Evolutionary conservation across 495 filamentous ascomycete genomes (phyloP).

Genomic region (Jackrogersella minutella): DNA sequence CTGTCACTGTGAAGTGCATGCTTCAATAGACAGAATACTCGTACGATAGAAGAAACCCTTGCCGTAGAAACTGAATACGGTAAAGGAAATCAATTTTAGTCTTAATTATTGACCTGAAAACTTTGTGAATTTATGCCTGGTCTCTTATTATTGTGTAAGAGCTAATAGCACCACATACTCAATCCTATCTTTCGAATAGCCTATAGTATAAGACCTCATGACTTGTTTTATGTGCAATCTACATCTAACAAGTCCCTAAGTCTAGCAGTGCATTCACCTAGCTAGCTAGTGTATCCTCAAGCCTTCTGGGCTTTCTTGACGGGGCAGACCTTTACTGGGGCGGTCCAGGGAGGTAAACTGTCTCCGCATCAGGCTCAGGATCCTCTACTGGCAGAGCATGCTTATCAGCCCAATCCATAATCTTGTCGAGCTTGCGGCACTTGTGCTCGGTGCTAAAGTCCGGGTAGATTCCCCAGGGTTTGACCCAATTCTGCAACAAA

Average conservation of each 20-base stretch:
- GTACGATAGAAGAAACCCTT: no score
- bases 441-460: constrained; percentile 12
- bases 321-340: neutral
- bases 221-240: no score
- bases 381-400: constrained; percentile 2
- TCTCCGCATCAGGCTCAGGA: constrained; percentile 11
- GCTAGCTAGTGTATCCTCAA: neutral
- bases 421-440: constrained; percentile 18
- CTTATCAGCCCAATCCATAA: constrained; percentile 14
- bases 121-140: no score
- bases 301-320: neutral
- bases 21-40: neutral
- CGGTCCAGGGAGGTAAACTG: constrained; percentile 12
- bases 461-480: constrained; percentile 14
- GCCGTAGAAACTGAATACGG: no score
- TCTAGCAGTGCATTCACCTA: neutral
- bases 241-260: no score
- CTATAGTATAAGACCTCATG: neutral
- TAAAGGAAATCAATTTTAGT: no score
- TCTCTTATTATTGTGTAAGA: no score
- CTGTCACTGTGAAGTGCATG: neutral
- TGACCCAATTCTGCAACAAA: constrained; percentile 17
- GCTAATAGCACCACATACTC: no score
- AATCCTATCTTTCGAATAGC: neutral
- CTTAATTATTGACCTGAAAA: no score